phyloP scores from a whole-genome alignment of 208 protist genomes.

The Leishmania arabica region DNA sequence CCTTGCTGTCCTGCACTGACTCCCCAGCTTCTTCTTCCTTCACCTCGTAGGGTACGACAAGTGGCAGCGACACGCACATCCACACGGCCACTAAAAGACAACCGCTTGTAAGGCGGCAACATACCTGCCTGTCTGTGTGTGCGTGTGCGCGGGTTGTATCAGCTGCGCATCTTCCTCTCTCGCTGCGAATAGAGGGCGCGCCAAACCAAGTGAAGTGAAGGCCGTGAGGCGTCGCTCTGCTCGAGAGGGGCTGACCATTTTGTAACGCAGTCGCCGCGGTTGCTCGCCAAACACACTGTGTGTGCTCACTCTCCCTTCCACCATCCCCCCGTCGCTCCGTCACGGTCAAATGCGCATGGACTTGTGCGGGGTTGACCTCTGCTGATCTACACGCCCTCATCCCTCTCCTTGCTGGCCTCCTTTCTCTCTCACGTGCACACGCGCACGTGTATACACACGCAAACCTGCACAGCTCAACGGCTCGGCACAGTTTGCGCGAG shows the following conservation, averaged over 20 bases:
- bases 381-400: background rate
- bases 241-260: background rate
- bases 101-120: background rate
- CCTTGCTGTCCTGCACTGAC: constrained; percentile 28
- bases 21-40: constrained; percentile 17
- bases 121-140: background rate
- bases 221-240: background rate
- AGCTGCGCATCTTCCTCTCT: background rate
- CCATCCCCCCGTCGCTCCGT: background rate
- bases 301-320: background rate
- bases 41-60: background rate
- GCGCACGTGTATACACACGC: background rate
- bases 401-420: background rate
- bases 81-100: background rate
- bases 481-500: background rate
- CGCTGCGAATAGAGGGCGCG: background rate
- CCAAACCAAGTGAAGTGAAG: background rate
- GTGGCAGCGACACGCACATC: background rate
- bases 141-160: background rate
- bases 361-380: background rate
- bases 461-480: background rate
- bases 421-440: background rate
- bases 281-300: background rate
- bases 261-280: background rate
- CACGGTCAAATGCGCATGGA: background rate